Conservation (phyloP, 2,329 filamentous ascomycete species). For the Phialemoniopsis sp. region DNA sequence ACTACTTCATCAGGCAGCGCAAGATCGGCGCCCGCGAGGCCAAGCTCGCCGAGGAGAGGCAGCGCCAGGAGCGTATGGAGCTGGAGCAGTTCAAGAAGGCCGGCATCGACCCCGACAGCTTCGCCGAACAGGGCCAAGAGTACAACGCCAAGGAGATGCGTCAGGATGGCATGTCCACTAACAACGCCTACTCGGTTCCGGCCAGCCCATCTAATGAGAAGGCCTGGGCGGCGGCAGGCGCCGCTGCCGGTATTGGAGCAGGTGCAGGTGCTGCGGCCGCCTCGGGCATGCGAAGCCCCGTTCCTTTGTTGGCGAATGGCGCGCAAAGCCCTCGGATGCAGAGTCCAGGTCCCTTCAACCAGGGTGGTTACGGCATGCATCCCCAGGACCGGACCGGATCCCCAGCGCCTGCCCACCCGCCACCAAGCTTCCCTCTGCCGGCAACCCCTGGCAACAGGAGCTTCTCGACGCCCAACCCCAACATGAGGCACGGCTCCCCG, state of each 20-base stretch:
- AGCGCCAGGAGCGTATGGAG: conserved; percentile 44
- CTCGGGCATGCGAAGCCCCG: conserved; percentile 14
- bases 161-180: conserved; percentile 19
- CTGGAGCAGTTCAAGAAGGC: conserved; percentile 43
- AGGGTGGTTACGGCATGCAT: too few species aligned
- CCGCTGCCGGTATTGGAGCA: conserved; percentile 11
- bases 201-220: conserved; percentile 22
- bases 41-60: conserved; percentile 34
- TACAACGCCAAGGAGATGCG: conserved; percentile 29
- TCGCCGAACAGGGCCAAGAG: conserved; percentile 27
- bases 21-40: conserved; percentile 48
- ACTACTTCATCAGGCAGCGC: conserved; percentile 54
- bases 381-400: too few species aligned
- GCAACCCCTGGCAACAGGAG: too few species aligned
- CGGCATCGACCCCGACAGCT: conserved; percentile 44
- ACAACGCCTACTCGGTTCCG: conserved; percentile 24
- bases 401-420: too few species aligned
- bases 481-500: background rate
- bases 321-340: conserved; percentile 13
- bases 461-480: conserved; percentile 1
- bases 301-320: conserved; percentile 20
- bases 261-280: conserved; percentile 12
- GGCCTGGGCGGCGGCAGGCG: conserved; percentile 10
- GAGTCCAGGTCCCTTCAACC: conserved; percentile 8
- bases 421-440: too few species aligned